A percentile compares a stretch with the other conserved stretches of the same genome.
Conservation (phyloP, 1,284 basidiomycete genomes). For the Ganoderma multipileum region DNA sequence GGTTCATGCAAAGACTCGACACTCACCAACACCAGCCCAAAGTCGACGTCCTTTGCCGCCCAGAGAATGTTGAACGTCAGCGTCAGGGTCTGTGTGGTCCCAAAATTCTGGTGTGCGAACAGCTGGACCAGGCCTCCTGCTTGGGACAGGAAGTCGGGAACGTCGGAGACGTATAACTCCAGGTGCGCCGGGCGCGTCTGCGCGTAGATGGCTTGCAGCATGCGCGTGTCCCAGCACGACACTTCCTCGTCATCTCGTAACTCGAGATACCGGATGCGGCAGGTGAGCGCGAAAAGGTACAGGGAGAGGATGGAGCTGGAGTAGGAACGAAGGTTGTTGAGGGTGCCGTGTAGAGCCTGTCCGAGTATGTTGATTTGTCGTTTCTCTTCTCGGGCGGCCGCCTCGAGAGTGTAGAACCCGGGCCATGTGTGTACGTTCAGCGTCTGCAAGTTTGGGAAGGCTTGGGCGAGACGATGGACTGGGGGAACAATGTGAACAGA, state of each 20-base stretch:
- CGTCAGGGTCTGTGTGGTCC: background rate
- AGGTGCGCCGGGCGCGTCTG: background rate
- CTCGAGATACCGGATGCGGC: background rate
- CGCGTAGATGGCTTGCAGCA: background rate
- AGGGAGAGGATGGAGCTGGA: background rate
- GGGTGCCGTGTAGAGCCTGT: background rate
- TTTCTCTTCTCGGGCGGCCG: background rate
- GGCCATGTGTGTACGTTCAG: background rate
- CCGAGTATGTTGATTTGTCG: background rate
- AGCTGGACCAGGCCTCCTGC: background rate
- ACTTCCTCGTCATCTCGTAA: background rate
- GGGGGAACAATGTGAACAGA: background rate
- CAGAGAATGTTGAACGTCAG: background rate
- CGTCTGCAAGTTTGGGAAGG: background rate
- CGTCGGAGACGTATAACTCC: background rate
- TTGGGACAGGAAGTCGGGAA: background rate
- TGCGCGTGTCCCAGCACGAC: background rate
- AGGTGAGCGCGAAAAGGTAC: background rate
- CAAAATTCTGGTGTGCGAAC: background rate
- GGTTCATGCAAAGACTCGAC: background rate
- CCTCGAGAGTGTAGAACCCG: background rate
- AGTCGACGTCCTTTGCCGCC: background rate
- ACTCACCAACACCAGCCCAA: background rate
- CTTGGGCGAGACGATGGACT: background rate
- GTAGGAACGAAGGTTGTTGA: background rate